Percentiles rank a stretch among this genome's conserved stretches.
Evolutionary conservation across 2,329 filamentous ascomycete species (phyloP).

Genomic region (Teratosphaeria pseudoeucalypti): DNA sequence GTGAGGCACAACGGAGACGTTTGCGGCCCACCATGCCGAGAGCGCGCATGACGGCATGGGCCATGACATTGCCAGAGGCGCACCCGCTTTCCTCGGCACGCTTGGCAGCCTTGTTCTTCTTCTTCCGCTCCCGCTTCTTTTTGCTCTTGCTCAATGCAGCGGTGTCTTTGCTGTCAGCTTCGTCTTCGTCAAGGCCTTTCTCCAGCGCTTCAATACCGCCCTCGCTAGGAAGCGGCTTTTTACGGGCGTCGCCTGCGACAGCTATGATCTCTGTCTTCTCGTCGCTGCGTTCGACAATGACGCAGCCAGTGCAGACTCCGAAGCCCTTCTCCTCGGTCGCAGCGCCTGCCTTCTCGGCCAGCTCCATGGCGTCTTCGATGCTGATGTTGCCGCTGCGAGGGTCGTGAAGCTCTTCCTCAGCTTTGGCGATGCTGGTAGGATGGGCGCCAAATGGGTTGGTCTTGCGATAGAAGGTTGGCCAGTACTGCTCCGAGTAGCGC

Average conservation of each 20-base stretch:
- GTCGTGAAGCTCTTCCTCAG: slow-evolving; percentile 54
- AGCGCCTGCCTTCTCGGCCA: slow-evolving; percentile 50
- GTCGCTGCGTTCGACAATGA: slow-evolving; percentile 56
- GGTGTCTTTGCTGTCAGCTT: slow-evolving; percentile 5
- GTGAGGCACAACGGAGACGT: slow-evolving; percentile 29
- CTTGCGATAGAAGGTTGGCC: slow-evolving; percentile 78
- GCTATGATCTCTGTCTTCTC: slow-evolving; percentile 50
- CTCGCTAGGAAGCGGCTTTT: slow-evolving; percentile 35
- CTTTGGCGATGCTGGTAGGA: slow-evolving; percentile 60
- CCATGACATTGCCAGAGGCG: slow-evolving; percentile 59
- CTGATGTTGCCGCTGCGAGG: slow-evolving; percentile 33
- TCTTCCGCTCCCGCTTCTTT: slow-evolving; percentile 4
- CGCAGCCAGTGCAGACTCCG: slow-evolving; percentile 63
- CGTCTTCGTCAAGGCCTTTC: slow-evolving; percentile 6
- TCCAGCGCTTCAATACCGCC: slow-evolving; percentile 4
- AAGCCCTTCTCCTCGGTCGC: slow-evolving; percentile 48
- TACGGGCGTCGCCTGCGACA: slow-evolving; percentile 66
- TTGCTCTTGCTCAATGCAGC: slow-evolving; percentile 1
- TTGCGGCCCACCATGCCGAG: slow-evolving; percentile 70
- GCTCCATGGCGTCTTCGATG: slow-evolving; percentile 52
- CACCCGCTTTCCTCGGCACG: slow-evolving; percentile 8
- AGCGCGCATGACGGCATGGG: slow-evolving; percentile 65
- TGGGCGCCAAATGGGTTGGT: slow-evolving; percentile 81
- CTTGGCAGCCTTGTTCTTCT: slow-evolving; percentile 4
- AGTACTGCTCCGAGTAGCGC: slow-evolving; percentile 65